phyloP scores from a whole-genome alignment of 768 basidiomycete genomes.

The Pholiota microspora region DNA sequence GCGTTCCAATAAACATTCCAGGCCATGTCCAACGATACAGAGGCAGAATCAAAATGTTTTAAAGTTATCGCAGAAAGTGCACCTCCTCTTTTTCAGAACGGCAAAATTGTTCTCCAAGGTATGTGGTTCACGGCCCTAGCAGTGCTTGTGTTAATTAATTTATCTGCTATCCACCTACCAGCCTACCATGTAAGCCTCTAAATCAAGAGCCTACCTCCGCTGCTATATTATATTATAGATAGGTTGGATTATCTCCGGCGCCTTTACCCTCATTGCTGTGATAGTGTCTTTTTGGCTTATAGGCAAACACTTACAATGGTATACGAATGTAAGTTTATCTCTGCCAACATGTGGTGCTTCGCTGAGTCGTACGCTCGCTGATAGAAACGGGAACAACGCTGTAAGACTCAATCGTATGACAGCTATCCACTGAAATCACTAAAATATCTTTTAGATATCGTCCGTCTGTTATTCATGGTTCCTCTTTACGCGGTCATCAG shows the following conservation, averaged over 20 bases:
- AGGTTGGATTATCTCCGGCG: constrained; percentile 67
- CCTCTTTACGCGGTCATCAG: constrained; percentile 71
- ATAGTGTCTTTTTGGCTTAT: constrained; percentile 73
- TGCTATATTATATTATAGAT: constrained; percentile 35
- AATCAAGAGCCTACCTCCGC: background rate
- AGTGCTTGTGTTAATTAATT: background rate
- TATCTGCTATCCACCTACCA: constrained; percentile 21
- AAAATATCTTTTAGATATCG: constrained; percentile 46
- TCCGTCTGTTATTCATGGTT: constrained; percentile 76
- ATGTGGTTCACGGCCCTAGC: constrained; percentile 12
- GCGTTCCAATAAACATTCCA: background rate
- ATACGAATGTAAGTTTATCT: constrained; percentile 53
- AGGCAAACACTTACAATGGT: constrained; percentile 67
- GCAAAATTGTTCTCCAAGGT: constrained; percentile 63
- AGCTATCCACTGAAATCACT: background rate
- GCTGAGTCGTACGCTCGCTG: background rate
- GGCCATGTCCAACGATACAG: constrained; percentile 17
- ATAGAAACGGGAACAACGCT: constrained; percentile 70
- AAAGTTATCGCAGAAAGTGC: constrained; percentile 41
- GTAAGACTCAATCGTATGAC: constrained; percentile 30
- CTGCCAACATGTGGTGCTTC: background rate
- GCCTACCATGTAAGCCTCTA: constrained; percentile 52
- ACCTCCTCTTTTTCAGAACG: constrained; percentile 61
- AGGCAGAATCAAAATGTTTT: constrained; percentile 26
- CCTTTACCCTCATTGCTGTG: constrained; percentile 55